Conservation (phyloP, 306 rosid genomes). For the Vigna radiata region DNA sequence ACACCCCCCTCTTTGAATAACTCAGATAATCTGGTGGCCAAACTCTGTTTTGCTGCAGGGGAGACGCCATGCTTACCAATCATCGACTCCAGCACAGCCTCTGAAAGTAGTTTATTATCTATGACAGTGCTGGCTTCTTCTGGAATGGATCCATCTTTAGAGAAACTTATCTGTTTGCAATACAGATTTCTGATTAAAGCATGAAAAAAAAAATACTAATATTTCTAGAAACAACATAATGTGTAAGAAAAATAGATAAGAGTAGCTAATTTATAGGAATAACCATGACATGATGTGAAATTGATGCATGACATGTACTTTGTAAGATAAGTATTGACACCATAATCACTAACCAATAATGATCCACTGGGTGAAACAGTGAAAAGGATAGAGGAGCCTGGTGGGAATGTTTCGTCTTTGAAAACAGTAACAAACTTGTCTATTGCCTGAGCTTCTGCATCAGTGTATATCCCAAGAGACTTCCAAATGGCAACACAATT, state of each 20-base stretch:
- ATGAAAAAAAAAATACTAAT: neutral
- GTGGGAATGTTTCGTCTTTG: conserved; percentile 68
- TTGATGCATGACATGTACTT: neutral
- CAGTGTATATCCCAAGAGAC: conserved; percentile 68
- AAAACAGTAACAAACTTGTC: conserved; percentile 63
- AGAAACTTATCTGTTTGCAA: conserved; percentile 67
- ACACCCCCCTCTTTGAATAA: conserved; percentile 41
- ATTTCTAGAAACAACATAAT: no score
- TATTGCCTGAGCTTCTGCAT: conserved; percentile 76
- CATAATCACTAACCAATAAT: conserved; percentile 56
- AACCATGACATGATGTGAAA: neutral
- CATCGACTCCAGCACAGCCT: conserved; percentile 75
- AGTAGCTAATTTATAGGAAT: neutral
- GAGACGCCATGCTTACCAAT: conserved; percentile 81
- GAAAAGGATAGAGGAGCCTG: conserved; percentile 80
- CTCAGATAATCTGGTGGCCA: conserved; percentile 64
- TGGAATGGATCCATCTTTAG: conserved; percentile 67
- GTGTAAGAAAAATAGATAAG: no score
- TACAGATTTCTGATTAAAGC: neutral
- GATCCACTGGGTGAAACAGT: conserved; percentile 67
- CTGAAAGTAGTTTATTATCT: conserved; percentile 69
- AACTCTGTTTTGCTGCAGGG: conserved; percentile 67
- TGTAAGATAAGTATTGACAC: neutral
- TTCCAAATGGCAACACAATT: conserved; percentile 79
- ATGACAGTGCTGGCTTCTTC: conserved; percentile 53